Evolutionary conservation across 345 rosid species (phyloP).

Genomic region (Microthlaspi erraticum): DNA sequence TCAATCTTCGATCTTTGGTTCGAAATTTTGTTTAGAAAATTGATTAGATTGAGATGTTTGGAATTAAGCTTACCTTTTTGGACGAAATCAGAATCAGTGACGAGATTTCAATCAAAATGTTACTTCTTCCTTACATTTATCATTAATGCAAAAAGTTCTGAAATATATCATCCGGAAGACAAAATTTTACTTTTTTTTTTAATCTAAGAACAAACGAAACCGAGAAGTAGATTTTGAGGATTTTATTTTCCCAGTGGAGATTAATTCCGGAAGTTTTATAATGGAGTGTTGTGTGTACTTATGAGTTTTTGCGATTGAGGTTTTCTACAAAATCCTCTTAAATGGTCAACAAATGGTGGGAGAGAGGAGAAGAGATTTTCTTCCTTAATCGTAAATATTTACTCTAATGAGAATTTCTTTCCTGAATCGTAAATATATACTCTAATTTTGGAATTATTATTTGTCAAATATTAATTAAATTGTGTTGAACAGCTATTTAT

Average conservation of each 20-base stretch:
- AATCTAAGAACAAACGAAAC: background rate
- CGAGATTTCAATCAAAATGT: background rate
- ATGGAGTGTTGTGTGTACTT: conserved; percentile 21
- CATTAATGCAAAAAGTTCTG: conserved; percentile 15
- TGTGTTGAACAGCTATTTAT: conserved; percentile 31
- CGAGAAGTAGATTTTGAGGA: background rate
- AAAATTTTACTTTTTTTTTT: background rate
- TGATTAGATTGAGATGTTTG: conserved; percentile 6
- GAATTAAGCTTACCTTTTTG: conserved; percentile 29
- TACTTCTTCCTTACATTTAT: conserved; percentile 6
- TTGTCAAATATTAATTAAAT: background rate
- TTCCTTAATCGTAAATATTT: conserved; percentile 22
- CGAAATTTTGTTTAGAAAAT: background rate
- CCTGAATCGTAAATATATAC: conserved; percentile 12
- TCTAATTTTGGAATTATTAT: background rate
- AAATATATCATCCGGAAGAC: no score
- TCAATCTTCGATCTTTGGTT: background rate
- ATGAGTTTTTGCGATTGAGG: conserved; percentile 10
- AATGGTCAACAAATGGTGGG: conserved; percentile 34
- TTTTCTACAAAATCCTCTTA: conserved; percentile 22
- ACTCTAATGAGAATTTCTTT: conserved; percentile 25
- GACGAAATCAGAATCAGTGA: conserved; percentile 27
- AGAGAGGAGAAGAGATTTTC: conserved; percentile 18
- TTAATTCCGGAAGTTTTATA: background rate
- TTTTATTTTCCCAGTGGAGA: background rate